Percentiles rank a stretch among this genome's conserved stretches.
These are phyloP conservation scores for Rutidosis leptorrhynchoides DNA, from an alignment of 129 eudicot genomes.

Conservation along the genomic window DNA sequence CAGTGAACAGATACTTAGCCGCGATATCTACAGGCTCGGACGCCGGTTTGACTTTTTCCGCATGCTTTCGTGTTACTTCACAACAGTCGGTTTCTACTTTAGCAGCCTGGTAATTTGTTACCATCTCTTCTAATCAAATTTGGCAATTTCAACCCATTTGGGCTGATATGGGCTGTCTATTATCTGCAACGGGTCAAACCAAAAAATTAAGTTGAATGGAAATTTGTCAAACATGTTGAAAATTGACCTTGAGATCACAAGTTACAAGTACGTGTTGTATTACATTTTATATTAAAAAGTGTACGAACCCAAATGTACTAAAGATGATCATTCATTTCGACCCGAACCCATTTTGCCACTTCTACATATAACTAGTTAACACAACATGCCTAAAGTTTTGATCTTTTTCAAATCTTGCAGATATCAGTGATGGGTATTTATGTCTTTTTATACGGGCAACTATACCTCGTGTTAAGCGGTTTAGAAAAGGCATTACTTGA, in stretches of 20 bases:
- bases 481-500: slow-evolving; percentile 56
- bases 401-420: slow-evolving; percentile 42
- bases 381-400: neutral
- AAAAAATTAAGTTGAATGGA: neutral
- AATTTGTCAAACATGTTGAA: neutral
- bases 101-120: slow-evolving; percentile 75
- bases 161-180: neutral
- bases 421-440: slow-evolving; percentile 79
- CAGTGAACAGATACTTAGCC: slow-evolving; percentile 90
- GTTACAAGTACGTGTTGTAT: neutral
- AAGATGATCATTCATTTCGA: neutral
- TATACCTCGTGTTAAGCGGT: slow-evolving; percentile 90
- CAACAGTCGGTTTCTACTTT: slow-evolving; percentile 87
- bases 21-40: slow-evolving; percentile 93
- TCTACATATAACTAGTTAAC: neutral
- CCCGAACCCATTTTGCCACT: neutral
- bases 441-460: slow-evolving; percentile 88
- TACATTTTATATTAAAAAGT: neutral
- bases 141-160: neutral
- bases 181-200: slow-evolving; percentile 7
- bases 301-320: neutral
- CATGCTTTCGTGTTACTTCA: slow-evolving; percentile 92
- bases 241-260: neutral
- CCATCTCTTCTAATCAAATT: neutral
- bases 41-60: slow-evolving; percentile 95